Evolutionary conservation across 768 basidiomycete genomes (phyloP).

Genomic region (Hygrocybe coccinea): DNA sequence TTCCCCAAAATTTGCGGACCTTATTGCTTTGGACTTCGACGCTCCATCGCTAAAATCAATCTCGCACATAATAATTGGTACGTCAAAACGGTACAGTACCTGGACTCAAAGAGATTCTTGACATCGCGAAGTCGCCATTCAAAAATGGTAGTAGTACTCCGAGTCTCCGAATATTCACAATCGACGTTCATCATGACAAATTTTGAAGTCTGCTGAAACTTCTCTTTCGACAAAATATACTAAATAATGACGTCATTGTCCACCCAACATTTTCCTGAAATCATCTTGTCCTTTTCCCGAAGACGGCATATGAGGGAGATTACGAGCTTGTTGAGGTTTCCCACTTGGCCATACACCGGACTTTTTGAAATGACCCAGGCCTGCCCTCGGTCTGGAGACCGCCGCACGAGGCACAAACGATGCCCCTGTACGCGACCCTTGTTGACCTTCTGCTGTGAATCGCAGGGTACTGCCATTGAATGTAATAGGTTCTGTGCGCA

Average conservation of each 20-base stretch:
- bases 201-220: no score
- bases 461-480: conserved; percentile 60
- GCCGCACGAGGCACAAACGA: conserved; percentile 68
- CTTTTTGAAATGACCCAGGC: conserved; percentile 56
- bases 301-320: conserved; percentile 18
- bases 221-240: no score
- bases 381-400: conserved; percentile 63
- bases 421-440: conserved; percentile 34
- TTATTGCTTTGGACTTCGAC: conserved; percentile 69
- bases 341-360: conserved; percentile 20
- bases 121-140: conserved; percentile 77
- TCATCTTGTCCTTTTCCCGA: conserved; percentile 68
- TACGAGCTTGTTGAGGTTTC: conserved; percentile 10
- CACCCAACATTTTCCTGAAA: conserved; percentile 75
- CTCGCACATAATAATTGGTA: no score
- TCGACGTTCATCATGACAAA: no score
- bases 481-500: conserved; percentile 65
- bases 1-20: conserved; percentile 71
- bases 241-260: conserved; percentile 5
- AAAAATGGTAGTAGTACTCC: conserved; percentile 50
- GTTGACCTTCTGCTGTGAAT: conserved; percentile 50
- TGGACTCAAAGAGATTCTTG: conserved; percentile 69
- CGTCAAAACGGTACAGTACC: conserved; percentile 19
- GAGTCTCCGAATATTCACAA: no score
- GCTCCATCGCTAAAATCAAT: conserved; percentile 52